Evolutionary conservation across 2,329 filamentous ascomycete genomes (phyloP).

Genomic region (Fusarium devonianum): DNA sequence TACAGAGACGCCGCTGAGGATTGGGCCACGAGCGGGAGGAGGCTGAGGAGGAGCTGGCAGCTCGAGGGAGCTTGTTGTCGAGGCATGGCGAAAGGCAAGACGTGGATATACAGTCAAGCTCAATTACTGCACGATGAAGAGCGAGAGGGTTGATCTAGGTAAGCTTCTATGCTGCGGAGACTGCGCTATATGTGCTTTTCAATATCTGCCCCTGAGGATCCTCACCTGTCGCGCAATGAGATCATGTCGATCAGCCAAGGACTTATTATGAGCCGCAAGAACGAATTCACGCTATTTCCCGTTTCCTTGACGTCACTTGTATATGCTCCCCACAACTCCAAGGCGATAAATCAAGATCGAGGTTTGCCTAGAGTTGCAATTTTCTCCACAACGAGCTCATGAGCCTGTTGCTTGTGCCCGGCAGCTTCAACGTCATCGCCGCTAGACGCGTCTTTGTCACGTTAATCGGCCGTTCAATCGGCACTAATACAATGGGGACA

Average conservation of each 20-base stretch:
- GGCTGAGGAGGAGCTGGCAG: slow-evolving; percentile 10
- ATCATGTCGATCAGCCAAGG: no score
- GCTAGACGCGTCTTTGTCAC: background rate
- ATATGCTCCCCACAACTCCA: slow-evolving; percentile 4
- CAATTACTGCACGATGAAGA: background rate
- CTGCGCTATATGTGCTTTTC: no score
- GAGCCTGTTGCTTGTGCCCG: slow-evolving; percentile 22
- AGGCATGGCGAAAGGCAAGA: slow-evolving; percentile 15
- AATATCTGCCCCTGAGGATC: no score
- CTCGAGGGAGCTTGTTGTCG: slow-evolving; percentile 5
- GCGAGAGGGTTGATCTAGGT: no score
- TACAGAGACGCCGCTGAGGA: slow-evolving; percentile 45
- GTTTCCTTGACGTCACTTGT: slow-evolving; percentile 29
- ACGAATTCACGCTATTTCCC: background rate
- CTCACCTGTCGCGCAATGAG: no score
- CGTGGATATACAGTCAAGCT: background rate
- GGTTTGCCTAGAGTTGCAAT: background rate
- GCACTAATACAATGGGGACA: background rate
- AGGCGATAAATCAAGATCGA: background rate
- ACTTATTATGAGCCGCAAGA: background rate
- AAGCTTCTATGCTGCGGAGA: no score
- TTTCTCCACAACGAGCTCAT: background rate
- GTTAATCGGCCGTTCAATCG: slow-evolving; percentile 11
- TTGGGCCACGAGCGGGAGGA: slow-evolving; percentile 14
- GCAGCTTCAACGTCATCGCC: background rate